Conservation (phyloP, 2,329 filamentous ascomycete species). For the Ophiognomonia clavigignenti-juglandacearum region DNA sequence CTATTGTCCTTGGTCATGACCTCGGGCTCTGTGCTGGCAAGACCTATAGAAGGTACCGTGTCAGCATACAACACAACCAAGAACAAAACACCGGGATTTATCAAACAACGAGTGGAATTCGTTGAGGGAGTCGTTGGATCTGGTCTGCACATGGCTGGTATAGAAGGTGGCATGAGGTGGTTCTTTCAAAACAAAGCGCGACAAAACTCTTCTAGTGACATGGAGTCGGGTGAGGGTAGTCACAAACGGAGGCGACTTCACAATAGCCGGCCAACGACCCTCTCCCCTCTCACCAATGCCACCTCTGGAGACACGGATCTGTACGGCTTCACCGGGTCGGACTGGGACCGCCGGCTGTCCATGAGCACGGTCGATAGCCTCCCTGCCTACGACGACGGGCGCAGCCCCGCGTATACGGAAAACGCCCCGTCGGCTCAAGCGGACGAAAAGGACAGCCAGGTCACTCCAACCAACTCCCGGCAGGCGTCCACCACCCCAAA, state of each 20-base stretch:
- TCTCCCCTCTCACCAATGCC: constrained; percentile 23
- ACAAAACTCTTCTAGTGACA: constrained; percentile 44
- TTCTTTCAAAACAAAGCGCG: constrained; percentile 60
- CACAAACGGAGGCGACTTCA: constrained; percentile 57
- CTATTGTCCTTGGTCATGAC: constrained; percentile 82
- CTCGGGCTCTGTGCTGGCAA: constrained; percentile 80
- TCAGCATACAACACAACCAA: constrained; percentile 85
- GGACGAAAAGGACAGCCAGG: constrained; percentile 21
- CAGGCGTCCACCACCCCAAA: constrained; percentile 21
- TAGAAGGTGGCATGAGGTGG: constrained; percentile 82
- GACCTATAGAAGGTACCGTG: constrained; percentile 77
- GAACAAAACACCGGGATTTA: constrained; percentile 80
- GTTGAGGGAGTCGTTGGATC: constrained; percentile 84
- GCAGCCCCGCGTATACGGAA: constrained; percentile 71
- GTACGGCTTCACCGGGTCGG: constrained; percentile 18
- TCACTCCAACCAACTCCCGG: constrained; percentile 25
- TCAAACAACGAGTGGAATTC: constrained; percentile 80
- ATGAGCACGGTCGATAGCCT: constrained; percentile 69
- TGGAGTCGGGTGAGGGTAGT: constrained; percentile 40
- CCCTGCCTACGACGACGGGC: constrained; percentile 77
- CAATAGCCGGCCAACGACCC: constrained; percentile 28
- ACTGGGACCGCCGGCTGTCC: constrained; percentile 47
- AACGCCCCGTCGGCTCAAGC: constrained; percentile 23
- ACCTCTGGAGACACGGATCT: too few species aligned
- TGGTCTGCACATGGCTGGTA: constrained; percentile 78